These are phyloP conservation scores for Leishmania major DNA, from an alignment of 208 protist genomes.

Conservation along the genomic window DNA sequence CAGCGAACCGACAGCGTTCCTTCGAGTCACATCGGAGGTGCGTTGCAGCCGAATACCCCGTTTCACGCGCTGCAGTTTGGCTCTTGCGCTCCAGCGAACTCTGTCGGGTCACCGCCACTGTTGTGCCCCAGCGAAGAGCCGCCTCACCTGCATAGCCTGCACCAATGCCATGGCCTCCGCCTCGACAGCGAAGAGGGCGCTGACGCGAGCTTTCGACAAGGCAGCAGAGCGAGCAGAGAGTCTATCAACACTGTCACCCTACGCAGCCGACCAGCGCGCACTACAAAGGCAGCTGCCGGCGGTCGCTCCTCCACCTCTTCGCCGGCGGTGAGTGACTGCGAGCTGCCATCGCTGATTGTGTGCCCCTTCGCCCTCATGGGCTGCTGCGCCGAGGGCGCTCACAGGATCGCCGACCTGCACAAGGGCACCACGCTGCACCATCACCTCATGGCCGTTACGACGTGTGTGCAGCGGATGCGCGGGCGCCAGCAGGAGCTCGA, in stretches of 20 bases:
- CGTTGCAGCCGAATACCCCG: slow-evolving; percentile 3
- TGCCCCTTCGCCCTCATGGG: slow-evolving; percentile 40
- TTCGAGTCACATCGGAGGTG: background rate
- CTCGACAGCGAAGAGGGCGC: background rate
- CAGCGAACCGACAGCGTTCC: background rate
- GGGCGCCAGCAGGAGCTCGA: slow-evolving; percentile 36
- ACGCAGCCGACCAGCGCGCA: background rate
- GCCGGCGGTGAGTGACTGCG: background rate
- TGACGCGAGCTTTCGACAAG: background rate
- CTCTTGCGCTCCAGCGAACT: background rate
- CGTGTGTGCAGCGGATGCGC: slow-evolving; percentile 25
- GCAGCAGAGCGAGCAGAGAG: background rate
- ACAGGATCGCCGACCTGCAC: slow-evolving; percentile 35
- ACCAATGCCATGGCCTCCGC: background rate
- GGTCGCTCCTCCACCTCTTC: background rate
- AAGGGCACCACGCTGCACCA: slow-evolving; percentile 20
- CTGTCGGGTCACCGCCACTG: slow-evolving; percentile 8
- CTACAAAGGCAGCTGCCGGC: background rate
- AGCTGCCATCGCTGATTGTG: slow-evolving; percentile 19
- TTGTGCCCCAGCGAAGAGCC: background rate
- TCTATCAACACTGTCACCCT: background rate
- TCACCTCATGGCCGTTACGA: slow-evolving; percentile 36
- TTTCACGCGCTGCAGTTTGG: slow-evolving; percentile 33
- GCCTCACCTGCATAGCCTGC: background rate
- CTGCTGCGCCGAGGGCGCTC: slow-evolving; percentile 43